phyloP scores from a whole-genome alignment of 169 alveolate genomes.

The Eimeria acervulina region DNA sequence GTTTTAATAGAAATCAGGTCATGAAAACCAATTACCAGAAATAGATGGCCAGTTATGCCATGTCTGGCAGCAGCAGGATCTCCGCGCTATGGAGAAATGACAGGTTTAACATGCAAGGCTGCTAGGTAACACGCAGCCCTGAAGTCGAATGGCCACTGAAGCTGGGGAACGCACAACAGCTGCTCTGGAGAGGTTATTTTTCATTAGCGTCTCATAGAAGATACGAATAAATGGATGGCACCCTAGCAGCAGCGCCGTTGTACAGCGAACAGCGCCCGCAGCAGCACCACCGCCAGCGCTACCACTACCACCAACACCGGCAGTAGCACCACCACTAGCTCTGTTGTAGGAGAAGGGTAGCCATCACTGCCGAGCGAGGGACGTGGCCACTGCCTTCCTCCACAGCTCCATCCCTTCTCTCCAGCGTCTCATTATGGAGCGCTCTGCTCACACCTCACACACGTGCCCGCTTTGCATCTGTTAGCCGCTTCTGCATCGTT shows the following conservation, averaged over 20 bases:
- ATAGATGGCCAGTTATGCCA: not conserved
- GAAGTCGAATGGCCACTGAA: not conserved
- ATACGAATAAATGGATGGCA: not conserved
- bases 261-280: not conserved
- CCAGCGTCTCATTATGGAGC: slow-evolving; percentile 74
- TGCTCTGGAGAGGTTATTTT: not conserved
- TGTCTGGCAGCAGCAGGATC: not conserved
- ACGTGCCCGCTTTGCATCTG: not conserved
- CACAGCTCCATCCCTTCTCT: slow-evolving; percentile 75
- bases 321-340: not conserved
- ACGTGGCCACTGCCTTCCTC: slow-evolving; percentile 70
- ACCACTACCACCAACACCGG: no score
- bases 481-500: not conserved
- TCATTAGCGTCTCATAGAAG: not conserved
- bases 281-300: not conserved
- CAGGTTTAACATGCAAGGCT: not conserved
- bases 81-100: not conserved
- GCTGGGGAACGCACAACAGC: not conserved
- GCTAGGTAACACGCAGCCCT: not conserved
- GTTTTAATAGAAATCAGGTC: not conserved
- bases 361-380: slow-evolving; percentile 25
- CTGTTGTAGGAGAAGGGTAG: not conserved
- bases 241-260: not conserved
- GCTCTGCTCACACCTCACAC: slow-evolving; percentile 38
- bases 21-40: not conserved